A percentile compares a stretch with the other conserved stretches of the same genome.
These are phyloP conservation scores for Saksenaea oblongispora DNA, from an alignment of 371 early-diverging fungal genomes.

Conservation along the genomic window DNA sequence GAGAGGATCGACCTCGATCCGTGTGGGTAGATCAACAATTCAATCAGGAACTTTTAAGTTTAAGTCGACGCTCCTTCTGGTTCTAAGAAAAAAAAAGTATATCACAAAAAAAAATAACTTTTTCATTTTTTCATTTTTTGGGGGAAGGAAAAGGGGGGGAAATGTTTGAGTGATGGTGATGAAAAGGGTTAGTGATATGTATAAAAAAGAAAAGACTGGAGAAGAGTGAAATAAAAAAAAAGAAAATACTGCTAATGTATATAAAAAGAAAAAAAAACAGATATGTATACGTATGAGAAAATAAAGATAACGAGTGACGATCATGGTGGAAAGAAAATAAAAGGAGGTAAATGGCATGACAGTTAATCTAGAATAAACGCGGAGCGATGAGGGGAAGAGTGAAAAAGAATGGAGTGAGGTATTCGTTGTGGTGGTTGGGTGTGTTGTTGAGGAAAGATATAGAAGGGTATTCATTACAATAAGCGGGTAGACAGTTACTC, in stretches of 20 bases:
- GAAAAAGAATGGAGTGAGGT: neutral
- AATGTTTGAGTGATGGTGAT: neutral
- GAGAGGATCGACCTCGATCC: neutral
- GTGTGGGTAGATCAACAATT: neutral
- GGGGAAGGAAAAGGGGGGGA: neutral
- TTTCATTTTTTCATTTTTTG: neutral
- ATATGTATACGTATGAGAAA: conserved; percentile 3
- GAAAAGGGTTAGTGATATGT: neutral
- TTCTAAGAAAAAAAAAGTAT: conserved; percentile 5
- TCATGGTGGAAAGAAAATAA: neutral
- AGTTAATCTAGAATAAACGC: neutral
- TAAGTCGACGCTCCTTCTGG: conserved; percentile 14
- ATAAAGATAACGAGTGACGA: conserved; percentile 2
- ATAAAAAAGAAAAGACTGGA: conserved; percentile 8
- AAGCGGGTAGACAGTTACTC: neutral
- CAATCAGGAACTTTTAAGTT: conserved; percentile 10
- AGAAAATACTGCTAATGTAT: conserved; percentile 3
- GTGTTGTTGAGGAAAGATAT: neutral
- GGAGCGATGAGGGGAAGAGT: neutral
- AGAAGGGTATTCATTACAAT: conserved; percentile 4
- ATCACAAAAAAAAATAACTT: neutral
- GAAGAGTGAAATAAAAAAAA: conserved; percentile 3
- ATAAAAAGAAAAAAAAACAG: neutral
- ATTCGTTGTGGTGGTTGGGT: neutral
- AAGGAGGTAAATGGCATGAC: neutral